Percentiles rank a stretch among this genome's conserved stretches.
Evolutionary conservation across 2,329 filamentous ascomycete species (phyloP).

Genomic region (Hypomyces perniciosus): DNA sequence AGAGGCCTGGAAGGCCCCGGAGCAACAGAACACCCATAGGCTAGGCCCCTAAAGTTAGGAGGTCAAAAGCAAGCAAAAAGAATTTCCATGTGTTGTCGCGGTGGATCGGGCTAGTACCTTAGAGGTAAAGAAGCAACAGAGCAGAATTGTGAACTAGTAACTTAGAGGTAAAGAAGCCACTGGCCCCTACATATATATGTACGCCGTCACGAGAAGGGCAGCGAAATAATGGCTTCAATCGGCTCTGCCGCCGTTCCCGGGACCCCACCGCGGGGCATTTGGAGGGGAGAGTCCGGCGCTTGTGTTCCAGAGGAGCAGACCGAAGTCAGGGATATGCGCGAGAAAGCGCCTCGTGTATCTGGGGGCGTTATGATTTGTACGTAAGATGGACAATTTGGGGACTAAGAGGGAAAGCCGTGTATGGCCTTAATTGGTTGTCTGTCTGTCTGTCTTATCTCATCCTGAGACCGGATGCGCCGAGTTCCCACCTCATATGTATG

Average conservation of each 20-base stretch:
- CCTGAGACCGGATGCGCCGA: no score
- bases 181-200: conserved; percentile 10
- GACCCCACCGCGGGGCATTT: conserved; percentile 10
- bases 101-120: conserved; percentile 14
- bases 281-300: neutral
- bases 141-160: conserved; percentile 13
- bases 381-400: no score
- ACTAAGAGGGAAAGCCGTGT: no score
- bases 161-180: conserved; percentile 13
- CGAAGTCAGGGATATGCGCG: no score
- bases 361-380: neutral
- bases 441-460: no score
- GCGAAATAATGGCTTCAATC: conserved; percentile 10
- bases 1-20: no score
- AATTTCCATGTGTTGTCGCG: conserved; percentile 5
- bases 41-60: conserved; percentile 5
- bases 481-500: no score
- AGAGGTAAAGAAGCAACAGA: conserved; percentile 13
- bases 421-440: no score
- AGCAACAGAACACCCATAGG: no score
- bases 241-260: conserved; percentile 9
- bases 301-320: neutral
- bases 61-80: conserved; percentile 6
- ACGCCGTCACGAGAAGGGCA: neutral
- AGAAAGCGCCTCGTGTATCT: neutral